Conservation (phyloP, 495 filamentous ascomycete species). For the Neurospora sp. region DNA sequence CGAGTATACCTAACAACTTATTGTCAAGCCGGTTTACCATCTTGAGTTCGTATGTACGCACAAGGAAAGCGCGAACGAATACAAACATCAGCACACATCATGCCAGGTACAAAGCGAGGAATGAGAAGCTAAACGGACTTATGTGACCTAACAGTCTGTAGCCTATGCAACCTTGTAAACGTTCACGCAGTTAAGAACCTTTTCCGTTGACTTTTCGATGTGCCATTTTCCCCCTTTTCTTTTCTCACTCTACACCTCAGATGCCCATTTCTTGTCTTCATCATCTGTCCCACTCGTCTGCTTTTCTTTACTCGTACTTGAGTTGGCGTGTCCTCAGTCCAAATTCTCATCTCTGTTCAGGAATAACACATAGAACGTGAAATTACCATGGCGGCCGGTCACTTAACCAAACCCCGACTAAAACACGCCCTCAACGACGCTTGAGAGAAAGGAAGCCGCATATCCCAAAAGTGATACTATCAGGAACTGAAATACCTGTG, state of each 20-base stretch:
- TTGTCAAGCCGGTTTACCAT: not conserved
- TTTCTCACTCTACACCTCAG: not conserved
- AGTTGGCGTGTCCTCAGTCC: not conserved
- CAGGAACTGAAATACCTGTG: not conserved
- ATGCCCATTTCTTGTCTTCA: not conserved
- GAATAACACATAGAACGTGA: not conserved
- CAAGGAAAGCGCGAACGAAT: not conserved
- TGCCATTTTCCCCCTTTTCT: not conserved
- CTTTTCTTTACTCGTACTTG: not conserved
- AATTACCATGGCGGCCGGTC: not conserved
- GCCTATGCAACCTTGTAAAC: not conserved
- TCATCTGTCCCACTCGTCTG: not conserved
- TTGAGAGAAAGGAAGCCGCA: not conserved
- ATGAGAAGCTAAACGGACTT: not conserved
- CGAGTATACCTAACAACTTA: not conserved
- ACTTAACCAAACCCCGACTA: not conserved
- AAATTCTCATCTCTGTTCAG: not conserved
- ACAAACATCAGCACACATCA: not conserved
- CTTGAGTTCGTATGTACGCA: not conserved
- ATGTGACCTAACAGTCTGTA: not conserved
- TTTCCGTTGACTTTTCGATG: not conserved
- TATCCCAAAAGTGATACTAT: not conserved
- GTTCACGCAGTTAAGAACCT: not conserved
- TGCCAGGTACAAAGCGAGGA: not conserved
- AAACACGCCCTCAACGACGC: not conserved